Conservation (phyloP, 2,329 filamentous ascomycete genomes). For the Ascochyta pisi region DNA sequence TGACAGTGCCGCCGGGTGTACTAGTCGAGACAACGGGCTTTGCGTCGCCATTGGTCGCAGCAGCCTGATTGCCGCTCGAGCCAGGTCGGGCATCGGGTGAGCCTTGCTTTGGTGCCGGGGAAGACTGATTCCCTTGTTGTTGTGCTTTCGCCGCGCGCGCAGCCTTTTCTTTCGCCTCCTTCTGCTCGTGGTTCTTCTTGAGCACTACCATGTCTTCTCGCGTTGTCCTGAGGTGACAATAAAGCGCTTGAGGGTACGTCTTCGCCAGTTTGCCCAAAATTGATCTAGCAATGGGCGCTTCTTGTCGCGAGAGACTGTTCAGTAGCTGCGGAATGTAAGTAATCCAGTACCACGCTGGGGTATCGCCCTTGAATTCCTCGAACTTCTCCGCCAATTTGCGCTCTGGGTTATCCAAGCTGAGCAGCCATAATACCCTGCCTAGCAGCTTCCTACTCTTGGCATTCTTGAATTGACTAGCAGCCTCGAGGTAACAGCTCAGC, state of each 20-base stretch:
- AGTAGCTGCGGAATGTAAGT: constrained; percentile 97
- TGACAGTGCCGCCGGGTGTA: constrained; percentile 46
- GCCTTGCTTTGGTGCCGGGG: constrained; percentile 46
- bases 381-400: constrained; percentile 85
- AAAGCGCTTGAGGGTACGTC: constrained; percentile 90
- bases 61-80: constrained; percentile 41
- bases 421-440: constrained; percentile 90
- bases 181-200: constrained; percentile 80
- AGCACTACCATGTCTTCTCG: constrained; percentile 92
- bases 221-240: constrained; percentile 92
- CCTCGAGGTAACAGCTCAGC: constrained; percentile 94
- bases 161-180: constrained; percentile 65
- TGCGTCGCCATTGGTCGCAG: constrained; percentile 46
- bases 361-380: constrained; percentile 96
- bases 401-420: constrained; percentile 90
- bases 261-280: constrained; percentile 95
- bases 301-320: constrained; percentile 87
- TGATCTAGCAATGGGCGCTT: constrained; percentile 83
- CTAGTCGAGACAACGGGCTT: constrained; percentile 62
- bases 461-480: constrained; percentile 95
- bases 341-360: constrained; percentile 99
- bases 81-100: constrained; percentile 43
- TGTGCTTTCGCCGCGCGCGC: constrained; percentile 58
- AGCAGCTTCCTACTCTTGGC: constrained; percentile 94
- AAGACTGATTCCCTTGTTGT: constrained; percentile 62